Percentiles rank a stretch among this genome's conserved stretches.
Conservation (phyloP, 2,329 filamentous ascomycete genomes). For the Bertia moriformis region DNA sequence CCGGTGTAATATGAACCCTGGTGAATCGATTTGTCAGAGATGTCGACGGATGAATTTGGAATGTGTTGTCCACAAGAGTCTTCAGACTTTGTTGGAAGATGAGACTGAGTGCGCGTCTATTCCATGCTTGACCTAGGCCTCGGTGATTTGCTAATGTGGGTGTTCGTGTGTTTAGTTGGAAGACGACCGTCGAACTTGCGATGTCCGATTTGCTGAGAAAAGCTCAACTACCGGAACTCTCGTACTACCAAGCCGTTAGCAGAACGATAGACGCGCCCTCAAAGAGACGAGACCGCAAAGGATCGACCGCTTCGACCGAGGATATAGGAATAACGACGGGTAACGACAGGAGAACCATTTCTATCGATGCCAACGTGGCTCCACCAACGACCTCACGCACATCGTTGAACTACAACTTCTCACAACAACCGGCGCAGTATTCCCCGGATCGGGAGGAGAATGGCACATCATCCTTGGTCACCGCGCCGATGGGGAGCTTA, state of each 20-base stretch:
- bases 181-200: not conserved
- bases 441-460: constrained; percentile 12
- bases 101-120: constrained; percentile 27
- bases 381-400: not conserved
- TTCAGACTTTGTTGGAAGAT: constrained; percentile 37
- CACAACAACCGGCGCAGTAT: not conserved
- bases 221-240: not conserved
- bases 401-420: not conserved
- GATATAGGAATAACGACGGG: too few relatives aligned
- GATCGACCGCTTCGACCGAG: not conserved
- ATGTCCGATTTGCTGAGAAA: not conserved
- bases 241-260: not conserved
- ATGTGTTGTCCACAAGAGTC: constrained; percentile 37
- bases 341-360: too few relatives aligned
- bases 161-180: not conserved
- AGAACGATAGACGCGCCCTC: not conserved
- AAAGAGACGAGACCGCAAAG: not conserved
- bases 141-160: not conserved
- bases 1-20: constrained; percentile 31
- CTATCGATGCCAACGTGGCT: not conserved
- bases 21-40: constrained; percentile 28
- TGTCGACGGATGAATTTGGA: constrained; percentile 31
- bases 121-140: not conserved
- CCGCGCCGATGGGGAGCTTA: constrained; percentile 31
- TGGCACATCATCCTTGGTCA: constrained; percentile 22